Conservation (phyloP, 2,329 filamentous ascomycete species). For the Fusarium papillatum region DNA sequence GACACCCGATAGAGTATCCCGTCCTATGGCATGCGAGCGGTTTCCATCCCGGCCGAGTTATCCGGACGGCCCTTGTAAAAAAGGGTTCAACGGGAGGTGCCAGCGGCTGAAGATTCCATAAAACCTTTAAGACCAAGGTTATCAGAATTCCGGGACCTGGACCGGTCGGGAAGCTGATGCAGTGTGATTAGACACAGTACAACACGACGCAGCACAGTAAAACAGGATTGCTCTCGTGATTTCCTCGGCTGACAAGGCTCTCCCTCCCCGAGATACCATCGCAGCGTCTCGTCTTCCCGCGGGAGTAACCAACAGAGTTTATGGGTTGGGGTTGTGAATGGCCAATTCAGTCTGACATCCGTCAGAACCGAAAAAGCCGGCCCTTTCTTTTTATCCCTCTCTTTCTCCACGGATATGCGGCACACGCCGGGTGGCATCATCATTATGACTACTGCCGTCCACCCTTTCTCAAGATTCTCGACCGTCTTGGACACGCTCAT, state of each 20-base stretch:
- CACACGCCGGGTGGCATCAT: constrained; percentile 17
- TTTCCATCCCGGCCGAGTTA: constrained; percentile 19
- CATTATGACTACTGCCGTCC: neutral
- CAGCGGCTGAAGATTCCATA: neutral
- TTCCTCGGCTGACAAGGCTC: neutral
- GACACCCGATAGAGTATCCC: neutral
- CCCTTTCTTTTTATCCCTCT: neutral
- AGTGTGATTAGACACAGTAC: neutral
- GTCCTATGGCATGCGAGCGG: constrained; percentile 19
- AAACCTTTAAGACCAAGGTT: neutral
- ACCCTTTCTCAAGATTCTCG: neutral
- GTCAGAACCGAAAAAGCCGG: constrained; percentile 25
- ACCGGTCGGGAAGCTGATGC: neutral
- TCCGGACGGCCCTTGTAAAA: constrained; percentile 4
- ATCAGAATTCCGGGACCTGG: neutral
- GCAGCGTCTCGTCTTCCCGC: neutral
- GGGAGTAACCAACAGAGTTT: neutral
- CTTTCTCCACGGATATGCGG: constrained; percentile 1
- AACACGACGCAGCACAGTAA: neutral
- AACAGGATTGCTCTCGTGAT: neutral
- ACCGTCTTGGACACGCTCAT: neutral
- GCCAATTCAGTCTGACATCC: constrained; percentile 19
- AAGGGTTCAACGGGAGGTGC: neutral
- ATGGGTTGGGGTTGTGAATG: neutral
- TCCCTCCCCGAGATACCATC: neutral